phyloP scores from a whole-genome alignment of 202 grass and related monocot species.

The Zoysia matrella region DNA sequence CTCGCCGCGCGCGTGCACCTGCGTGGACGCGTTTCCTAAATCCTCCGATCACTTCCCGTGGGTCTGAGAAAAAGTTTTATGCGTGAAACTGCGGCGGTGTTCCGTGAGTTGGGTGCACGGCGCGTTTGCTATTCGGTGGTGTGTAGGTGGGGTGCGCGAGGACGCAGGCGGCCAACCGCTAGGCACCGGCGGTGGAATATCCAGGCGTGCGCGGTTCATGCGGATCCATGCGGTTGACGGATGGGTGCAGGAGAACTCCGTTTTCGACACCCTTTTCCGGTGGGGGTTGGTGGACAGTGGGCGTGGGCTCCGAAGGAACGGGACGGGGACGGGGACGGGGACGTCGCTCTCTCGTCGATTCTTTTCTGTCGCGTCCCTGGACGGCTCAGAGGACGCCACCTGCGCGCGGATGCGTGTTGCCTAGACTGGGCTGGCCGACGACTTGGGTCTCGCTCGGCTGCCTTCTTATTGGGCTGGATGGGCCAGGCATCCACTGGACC shows the following conservation, averaged over 20 bases:
- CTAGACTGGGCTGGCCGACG: too few species aligned
- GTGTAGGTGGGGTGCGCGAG: not conserved
- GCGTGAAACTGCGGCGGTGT: not conserved
- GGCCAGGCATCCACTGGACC: too few species aligned
- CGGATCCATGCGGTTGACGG: not conserved
- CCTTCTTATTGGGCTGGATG: too few species aligned
- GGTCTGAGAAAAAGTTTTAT: not conserved
- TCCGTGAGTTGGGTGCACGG: not conserved
- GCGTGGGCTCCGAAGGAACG: not conserved
- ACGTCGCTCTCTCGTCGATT: not conserved
- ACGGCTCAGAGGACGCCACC: not conserved
- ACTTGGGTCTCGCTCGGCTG: too few species aligned
- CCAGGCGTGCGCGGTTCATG: not conserved
- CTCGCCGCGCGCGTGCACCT: not conserved
- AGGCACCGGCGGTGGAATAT: not conserved
- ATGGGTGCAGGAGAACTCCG: slow-evolving; percentile 3
- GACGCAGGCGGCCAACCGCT: too few species aligned
- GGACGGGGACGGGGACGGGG: not conserved
- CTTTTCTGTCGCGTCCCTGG: not conserved
- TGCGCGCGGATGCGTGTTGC: not conserved
- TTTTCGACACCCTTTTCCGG: not conserved
- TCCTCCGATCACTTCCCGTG: rapidly evolving
- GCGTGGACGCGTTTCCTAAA: not conserved
- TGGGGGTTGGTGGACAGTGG: not conserved
- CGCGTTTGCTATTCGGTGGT: not conserved